Percentiles rank a stretch among this genome's conserved stretches.
phyloP scores from a whole-genome alignment of 1,139 yeast species.

The Zygotorulaspora mrakii region DNA sequence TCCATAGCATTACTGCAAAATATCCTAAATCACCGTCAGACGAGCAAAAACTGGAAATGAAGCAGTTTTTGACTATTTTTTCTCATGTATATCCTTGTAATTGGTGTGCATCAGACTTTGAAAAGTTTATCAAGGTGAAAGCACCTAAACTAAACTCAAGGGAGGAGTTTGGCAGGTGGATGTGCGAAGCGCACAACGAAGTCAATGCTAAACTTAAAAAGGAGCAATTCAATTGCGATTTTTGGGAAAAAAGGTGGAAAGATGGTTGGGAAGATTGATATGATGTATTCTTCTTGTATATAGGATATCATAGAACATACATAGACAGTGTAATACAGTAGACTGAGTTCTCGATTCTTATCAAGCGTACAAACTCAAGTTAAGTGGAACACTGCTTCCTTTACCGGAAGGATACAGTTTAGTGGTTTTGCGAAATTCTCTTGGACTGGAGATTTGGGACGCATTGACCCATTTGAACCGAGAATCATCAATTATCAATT shows the following conservation, averaged over 20 bases:
- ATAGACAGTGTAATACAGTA: slow-evolving; percentile 8
- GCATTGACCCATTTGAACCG: slow-evolving; percentile 70
- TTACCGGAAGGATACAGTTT: slow-evolving; percentile 94
- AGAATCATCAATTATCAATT: slow-evolving; percentile 61
- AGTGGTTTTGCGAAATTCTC: slow-evolving; percentile 63
- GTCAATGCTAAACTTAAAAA: slow-evolving; percentile 84
- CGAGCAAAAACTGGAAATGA: slow-evolving; percentile 66
- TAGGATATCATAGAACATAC: slow-evolving; percentile 5
- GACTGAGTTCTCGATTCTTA: neutral
- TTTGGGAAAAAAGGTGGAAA: slow-evolving; percentile 93
- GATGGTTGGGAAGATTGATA: slow-evolving; percentile 59
- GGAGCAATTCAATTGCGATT: slow-evolving; percentile 75
- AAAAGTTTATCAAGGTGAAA: slow-evolving; percentile 53
- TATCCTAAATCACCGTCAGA: slow-evolving; percentile 70
- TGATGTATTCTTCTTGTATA: slow-evolving; percentile 6
- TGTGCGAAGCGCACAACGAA: slow-evolving; percentile 90
- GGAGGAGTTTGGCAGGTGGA: slow-evolving; percentile 84
- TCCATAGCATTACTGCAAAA: slow-evolving; percentile 86
- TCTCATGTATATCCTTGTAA: slow-evolving; percentile 89
- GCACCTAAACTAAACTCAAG: slow-evolving; percentile 67
- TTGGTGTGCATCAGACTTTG: slow-evolving; percentile 88
- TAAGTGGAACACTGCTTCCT: slow-evolving; percentile 88
- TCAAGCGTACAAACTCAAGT: slow-evolving; percentile 45
- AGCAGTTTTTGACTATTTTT: slow-evolving; percentile 63
- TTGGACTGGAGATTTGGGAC: slow-evolving; percentile 74